These are phyloP conservation scores for Takakia lepidozioides DNA, from an alignment of 225 moss, liverwort and hornwort species.

Conservation along the genomic window DNA sequence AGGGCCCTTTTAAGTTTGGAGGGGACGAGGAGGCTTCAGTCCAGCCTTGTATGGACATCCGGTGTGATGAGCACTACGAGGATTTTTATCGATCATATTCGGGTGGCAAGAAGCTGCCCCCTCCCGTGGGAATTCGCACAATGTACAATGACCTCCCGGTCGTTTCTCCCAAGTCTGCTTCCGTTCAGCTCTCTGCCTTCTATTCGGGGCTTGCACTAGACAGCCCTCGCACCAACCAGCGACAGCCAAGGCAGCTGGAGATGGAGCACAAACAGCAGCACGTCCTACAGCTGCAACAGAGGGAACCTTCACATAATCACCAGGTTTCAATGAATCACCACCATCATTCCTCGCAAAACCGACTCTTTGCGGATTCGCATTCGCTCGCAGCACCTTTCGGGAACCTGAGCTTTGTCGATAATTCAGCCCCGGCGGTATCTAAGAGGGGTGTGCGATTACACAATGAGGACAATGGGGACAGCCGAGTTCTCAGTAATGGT, in stretches of 20 bases:
- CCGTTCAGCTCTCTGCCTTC: constrained; percentile 59
- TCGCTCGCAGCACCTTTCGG: constrained; percentile 66
- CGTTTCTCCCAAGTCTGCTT: constrained; percentile 66
- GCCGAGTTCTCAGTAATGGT: constrained; percentile 36
- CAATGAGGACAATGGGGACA: constrained; percentile 31
- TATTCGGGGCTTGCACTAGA: constrained; percentile 71
- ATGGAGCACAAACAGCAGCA: constrained; percentile 58
- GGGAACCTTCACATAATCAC: constrained; percentile 45
- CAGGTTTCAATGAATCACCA: constrained; percentile 28
- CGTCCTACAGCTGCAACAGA: constrained; percentile 31
- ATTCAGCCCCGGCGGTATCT: constrained; percentile 19
- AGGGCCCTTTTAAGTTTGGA: constrained; percentile 33
- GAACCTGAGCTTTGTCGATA: constrained; percentile 74
- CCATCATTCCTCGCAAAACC: constrained; percentile 33
- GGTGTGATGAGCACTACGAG: constrained; percentile 94
- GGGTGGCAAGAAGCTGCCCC: constrained; percentile 85
- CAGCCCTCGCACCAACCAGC: constrained; percentile 72
- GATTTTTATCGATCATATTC: constrained; percentile 89
- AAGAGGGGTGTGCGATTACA: constrained; percentile 34
- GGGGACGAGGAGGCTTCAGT: constrained; percentile 70
- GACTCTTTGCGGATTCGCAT: constrained; percentile 58
- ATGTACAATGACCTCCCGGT: constrained; percentile 67
- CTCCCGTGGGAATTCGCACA: constrained; percentile 88
- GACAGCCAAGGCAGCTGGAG: constrained; percentile 55
- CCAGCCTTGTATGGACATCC: constrained; percentile 90